Conservation (phyloP, 78 protist species). For the Dictyostelium brefeldianum region DNA sequence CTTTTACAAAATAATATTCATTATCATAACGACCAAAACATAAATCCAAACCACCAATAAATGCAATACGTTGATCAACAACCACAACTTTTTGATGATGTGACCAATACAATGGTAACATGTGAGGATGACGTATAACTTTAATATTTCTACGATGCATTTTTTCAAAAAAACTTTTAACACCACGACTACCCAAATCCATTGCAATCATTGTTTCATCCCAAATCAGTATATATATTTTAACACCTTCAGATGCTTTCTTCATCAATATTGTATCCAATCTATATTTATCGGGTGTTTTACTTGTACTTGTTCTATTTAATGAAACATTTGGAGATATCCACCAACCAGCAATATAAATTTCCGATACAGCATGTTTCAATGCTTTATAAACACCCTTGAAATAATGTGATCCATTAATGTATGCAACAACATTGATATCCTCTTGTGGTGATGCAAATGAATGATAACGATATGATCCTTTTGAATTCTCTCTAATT, state of each 20-base stretch:
- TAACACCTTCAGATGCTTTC: slow-evolving; percentile 85
- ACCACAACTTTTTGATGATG: slow-evolving; percentile 86
- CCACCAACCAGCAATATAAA: slow-evolving; percentile 85
- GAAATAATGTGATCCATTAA: slow-evolving; percentile 62
- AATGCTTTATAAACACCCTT: slow-evolving; percentile 45
- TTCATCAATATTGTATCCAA: slow-evolving; percentile 61
- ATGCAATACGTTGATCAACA: slow-evolving; percentile 80
- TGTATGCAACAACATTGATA: slow-evolving; percentile 40
- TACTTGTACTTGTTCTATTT: neutral
- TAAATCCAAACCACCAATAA: slow-evolving; percentile 85
- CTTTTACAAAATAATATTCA: slow-evolving; percentile 17
- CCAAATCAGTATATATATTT: slow-evolving; percentile 77
- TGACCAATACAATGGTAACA: slow-evolving; percentile 81
- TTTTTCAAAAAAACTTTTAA: slow-evolving; percentile 61
- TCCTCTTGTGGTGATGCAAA: slow-evolving; percentile 68
- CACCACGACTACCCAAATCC: slow-evolving; percentile 72
- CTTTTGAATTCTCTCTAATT: slow-evolving; percentile 59
- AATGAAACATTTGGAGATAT: slow-evolving; percentile 47
- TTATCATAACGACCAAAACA: slow-evolving; percentile 77
- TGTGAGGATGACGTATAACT: slow-evolving; percentile 74
- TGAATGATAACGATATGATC: slow-evolving; percentile 76
- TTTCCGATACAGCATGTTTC: slow-evolving; percentile 53
- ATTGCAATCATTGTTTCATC: slow-evolving; percentile 73
- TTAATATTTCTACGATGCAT: slow-evolving; percentile 73
- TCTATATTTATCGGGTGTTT: slow-evolving; percentile 33